phyloP scores from a whole-genome alignment of 129 eudicot genomes.

The Flaveria bidentis region DNA sequence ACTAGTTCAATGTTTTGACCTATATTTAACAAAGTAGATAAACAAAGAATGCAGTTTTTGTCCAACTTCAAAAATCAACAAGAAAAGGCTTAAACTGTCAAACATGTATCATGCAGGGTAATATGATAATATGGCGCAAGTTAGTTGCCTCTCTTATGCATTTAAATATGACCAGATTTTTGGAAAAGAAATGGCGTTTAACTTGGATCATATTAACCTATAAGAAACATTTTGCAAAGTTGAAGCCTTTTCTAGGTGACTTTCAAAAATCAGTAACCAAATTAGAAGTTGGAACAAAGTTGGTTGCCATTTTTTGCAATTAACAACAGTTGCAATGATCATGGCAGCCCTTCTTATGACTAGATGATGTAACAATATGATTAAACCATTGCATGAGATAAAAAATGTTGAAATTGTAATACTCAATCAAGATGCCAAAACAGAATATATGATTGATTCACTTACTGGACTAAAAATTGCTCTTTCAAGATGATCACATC shows the following conservation, averaged over 20 bases:
- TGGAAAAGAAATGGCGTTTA: background rate
- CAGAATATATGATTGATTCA: background rate
- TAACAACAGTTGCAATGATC: background rate
- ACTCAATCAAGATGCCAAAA: constrained; percentile 5
- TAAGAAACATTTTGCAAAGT: background rate
- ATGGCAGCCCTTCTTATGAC: background rate
- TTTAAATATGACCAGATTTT: background rate
- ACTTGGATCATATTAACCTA: background rate
- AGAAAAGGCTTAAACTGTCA: no score
- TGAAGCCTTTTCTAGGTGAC: background rate
- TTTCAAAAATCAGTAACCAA: background rate
- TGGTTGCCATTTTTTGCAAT: constrained; percentile 2
- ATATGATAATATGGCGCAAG: background rate
- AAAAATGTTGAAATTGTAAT: background rate
- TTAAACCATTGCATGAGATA: background rate
- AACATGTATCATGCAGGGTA: background rate
- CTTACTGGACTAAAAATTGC: constrained; percentile 87
- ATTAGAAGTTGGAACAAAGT: background rate
- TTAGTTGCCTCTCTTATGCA: background rate
- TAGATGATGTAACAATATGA: constrained; percentile 1
- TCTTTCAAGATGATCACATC: constrained; percentile 96
- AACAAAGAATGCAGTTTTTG: background rate
- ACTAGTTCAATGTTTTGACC: no score
- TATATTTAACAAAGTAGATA: background rate
- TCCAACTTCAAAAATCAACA: background rate